Evolutionary conservation across 176 grass and related monocot genomes (phyloP).

Genomic region (Oropetium thomaeum): DNA sequence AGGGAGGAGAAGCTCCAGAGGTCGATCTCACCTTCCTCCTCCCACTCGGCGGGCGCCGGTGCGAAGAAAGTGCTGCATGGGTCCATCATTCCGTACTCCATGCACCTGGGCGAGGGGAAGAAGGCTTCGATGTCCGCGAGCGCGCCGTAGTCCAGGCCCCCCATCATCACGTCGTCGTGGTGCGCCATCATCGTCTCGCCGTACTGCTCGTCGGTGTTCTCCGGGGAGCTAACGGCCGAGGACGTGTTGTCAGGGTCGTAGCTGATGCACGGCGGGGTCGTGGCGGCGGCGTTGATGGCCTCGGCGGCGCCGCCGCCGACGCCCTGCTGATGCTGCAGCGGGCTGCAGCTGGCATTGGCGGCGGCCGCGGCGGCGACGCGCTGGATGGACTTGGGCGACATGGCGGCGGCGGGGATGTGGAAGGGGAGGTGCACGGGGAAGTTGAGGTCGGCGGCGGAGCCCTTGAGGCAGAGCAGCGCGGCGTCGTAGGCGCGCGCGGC

Average conservation of each 20-base stretch:
- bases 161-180: not conserved
- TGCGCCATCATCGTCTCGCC: conserved; percentile 12
- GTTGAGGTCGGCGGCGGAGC: conserved; percentile 83
- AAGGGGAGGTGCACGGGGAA: conserved; percentile 71
- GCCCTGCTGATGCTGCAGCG: not conserved
- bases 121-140: conserved; percentile 75
- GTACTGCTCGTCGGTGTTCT: conserved; percentile 11
- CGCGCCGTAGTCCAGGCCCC: conserved; percentile 37
- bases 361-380: conserved; percentile 67
- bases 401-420: conserved; percentile 58
- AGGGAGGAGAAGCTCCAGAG: conserved; percentile 83
- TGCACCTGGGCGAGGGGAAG: conserved; percentile 93
- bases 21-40: conserved; percentile 75
- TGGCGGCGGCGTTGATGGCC: not conserved
- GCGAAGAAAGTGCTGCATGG: conserved; percentile 58
- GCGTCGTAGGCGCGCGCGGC: conserved; percentile 96
- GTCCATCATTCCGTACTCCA: conserved; percentile 75
- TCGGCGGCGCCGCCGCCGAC: not conserved
- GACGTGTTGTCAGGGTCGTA: conserved; percentile 19
- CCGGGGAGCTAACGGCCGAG: conserved; percentile 33
- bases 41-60: conserved; percentile 56
- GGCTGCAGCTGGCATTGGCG: conserved; percentile 47
- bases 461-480: conserved; percentile 91
- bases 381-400: conserved; percentile 99
- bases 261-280: not conserved